A percentile compares a stretch with the other conserved stretches of the same genome.
These are phyloP conservation scores for Xylariomycetidae sp. DNA, from an alignment of 2,329 filamentous ascomycete species.

Conservation along the genomic window DNA sequence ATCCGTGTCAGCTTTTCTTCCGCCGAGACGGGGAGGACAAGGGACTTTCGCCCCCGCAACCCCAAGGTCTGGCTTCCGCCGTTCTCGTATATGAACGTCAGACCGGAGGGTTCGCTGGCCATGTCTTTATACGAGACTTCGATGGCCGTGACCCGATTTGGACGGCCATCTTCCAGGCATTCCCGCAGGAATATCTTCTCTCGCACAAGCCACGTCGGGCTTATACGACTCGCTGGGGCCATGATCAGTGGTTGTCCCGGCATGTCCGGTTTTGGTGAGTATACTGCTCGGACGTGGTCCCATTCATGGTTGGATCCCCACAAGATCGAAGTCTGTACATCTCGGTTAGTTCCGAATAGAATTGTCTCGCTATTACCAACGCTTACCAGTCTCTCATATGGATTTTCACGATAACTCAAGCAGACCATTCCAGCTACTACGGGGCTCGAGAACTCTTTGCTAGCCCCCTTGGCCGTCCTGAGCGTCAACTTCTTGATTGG, in stretches of 20 bases:
- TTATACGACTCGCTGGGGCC: not conserved
- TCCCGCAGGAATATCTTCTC: constrained; percentile 13
- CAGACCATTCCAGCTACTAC: constrained; percentile 8
- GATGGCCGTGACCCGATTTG: constrained; percentile 7
- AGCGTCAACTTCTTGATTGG: constrained; percentile 9
- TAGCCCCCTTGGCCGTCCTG: constrained; percentile 7
- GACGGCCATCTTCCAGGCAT: constrained; percentile 2
- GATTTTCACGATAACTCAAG: constrained; percentile 13
- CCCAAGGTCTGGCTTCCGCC: constrained; percentile 9
- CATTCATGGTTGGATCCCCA: constrained; percentile 16
- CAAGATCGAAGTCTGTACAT: constrained; percentile 9
- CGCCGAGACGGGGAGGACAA: constrained; percentile 6
- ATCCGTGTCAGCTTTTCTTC: constrained; percentile 11
- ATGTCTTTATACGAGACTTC: constrained; percentile 12
- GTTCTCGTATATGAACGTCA: constrained; percentile 13
- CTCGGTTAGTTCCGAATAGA: no score
- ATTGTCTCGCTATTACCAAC: no score
- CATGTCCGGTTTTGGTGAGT: constrained; percentile 1
- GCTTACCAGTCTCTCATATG: constrained; percentile 14
- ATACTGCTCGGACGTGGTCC: constrained; percentile 15
- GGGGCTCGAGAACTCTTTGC: constrained; percentile 8
- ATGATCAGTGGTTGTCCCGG: constrained; percentile 1
- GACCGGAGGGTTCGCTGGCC: constrained; percentile 9
- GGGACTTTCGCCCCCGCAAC: constrained; percentile 2
- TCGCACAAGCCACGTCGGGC: constrained; percentile 8